These are phyloP conservation scores for Paramyrothecium roridum DNA, from an alignment of 2,329 filamentous ascomycete genomes.

Conservation along the genomic window DNA sequence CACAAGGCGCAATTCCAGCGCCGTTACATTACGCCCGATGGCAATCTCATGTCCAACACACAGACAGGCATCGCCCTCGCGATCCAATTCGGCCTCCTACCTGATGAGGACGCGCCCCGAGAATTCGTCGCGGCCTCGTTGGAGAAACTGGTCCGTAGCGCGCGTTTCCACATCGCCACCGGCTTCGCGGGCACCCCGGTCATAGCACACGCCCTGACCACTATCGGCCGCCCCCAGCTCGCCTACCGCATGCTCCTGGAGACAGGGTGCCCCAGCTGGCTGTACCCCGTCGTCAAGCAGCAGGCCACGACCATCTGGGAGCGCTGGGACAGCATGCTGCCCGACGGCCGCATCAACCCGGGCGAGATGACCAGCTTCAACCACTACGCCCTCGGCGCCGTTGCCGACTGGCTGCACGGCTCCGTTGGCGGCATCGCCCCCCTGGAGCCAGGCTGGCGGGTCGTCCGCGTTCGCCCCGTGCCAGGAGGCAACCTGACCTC, in stretches of 20 bases:
- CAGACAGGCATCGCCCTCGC: slow-evolving; percentile 18
- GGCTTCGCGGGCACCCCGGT: slow-evolving; percentile 37
- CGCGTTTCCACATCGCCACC: slow-evolving; percentile 14
- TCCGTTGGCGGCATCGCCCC: slow-evolving; percentile 36
- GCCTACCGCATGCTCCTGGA: slow-evolving; percentile 44
- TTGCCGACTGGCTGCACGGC: slow-evolving; percentile 41
- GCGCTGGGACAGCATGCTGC: slow-evolving; percentile 42
- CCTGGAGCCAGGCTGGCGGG: slow-evolving; percentile 34
- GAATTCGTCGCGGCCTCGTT: slow-evolving; percentile 10
- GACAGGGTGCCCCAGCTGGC: slow-evolving; percentile 39
- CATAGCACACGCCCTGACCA: slow-evolving; percentile 26
- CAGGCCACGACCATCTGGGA: slow-evolving; percentile 46
- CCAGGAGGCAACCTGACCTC: slow-evolving; percentile 19
- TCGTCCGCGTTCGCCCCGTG: slow-evolving; percentile 25
- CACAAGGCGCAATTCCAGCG: slow-evolving; percentile 15
- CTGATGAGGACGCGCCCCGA: neutral
- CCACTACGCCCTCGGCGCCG: slow-evolving; percentile 43
- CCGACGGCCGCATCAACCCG: slow-evolving; percentile 37
- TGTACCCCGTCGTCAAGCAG: slow-evolving; percentile 39
- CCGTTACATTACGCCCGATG: slow-evolving; percentile 12
- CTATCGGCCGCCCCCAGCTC: slow-evolving; percentile 20
- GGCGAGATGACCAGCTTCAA: slow-evolving; percentile 46
- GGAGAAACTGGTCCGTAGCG: slow-evolving; percentile 11
- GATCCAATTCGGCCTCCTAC: slow-evolving; percentile 16
- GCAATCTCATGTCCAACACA: slow-evolving; percentile 14